phyloP scores from a whole-genome alignment of 2,329 filamentous ascomycete species.

The Claviceps monticola region DNA sequence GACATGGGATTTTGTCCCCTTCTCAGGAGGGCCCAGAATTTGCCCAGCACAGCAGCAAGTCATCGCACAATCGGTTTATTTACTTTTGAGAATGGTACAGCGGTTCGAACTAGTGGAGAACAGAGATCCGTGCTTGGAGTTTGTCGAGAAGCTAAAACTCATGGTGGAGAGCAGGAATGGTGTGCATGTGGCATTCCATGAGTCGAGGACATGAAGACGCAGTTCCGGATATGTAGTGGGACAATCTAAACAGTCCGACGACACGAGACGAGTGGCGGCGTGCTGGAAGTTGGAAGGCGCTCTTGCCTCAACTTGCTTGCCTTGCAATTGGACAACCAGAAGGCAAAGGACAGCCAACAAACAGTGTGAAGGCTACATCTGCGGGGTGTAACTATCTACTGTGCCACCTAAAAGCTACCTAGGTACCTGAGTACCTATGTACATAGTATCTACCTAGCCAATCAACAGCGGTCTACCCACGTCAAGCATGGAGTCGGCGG shows the following conservation, averaged over 20 bases:
- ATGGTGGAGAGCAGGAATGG: conserved; percentile 5
- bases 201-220: not conserved
- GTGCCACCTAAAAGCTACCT: no score
- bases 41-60: conserved; percentile 6
- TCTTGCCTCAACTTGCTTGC: no score
- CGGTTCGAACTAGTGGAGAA: conserved; percentile 3
- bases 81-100: conserved; percentile 3
- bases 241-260: no score
- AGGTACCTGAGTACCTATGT: not conserved
- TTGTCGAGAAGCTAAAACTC: conserved; percentile 4
- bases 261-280: not conserved
- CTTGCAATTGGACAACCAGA: no score
- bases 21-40: conserved; percentile 6
- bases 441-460: not conserved
- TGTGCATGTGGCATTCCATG: conserved; percentile 4
- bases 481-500: not conserved
- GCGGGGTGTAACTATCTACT: no score
- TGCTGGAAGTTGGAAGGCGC: no score
- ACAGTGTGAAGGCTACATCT: no score
- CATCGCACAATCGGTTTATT: conserved; percentile 3
- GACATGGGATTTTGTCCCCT: conserved; percentile 5
- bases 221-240: not conserved
- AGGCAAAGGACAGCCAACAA: no score
- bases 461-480: not conserved
- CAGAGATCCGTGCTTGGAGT: conserved; percentile 2